Base-by-base conservation (phyloP, 2,329 filamentous ascomycete species). In the Blumeriella jaapii region DNA sequence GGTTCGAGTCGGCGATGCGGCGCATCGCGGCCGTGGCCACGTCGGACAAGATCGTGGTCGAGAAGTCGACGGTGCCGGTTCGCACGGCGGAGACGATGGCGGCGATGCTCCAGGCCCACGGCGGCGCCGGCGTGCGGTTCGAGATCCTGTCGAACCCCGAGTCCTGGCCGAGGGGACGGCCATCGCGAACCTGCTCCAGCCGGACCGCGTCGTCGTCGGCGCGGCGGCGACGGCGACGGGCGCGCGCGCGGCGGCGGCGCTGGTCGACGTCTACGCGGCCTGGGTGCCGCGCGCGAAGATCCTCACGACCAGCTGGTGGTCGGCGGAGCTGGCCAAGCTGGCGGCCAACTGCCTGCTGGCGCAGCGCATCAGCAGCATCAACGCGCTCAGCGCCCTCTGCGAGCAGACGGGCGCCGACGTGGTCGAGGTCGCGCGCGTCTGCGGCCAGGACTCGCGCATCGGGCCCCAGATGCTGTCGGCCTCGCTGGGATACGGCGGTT, bases 61-160 rank as follows among this genome's bases (percentile, higher is more conserved):
- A 86, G 61, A 87, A 86, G 62, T 79, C 73, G 34, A 87, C 81
- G 0, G 81, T 86, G 17, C 82, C 81, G 2, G 82, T 77, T 54
- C 66, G 77, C 39, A 84, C 81, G 7, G 78, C 80, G 1, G 68
- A 82, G 49, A 69, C 74, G 20, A 72, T 84, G 67, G 62, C 73
- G 48, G 60, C 65, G 20, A 65, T 68, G 47, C 68, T 73, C 68
- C 70, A 10, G 75, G 77, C 1, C 70, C 68, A 13, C 11, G 22
- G 66, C 76, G 12, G 68, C 70, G 44, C 30, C 4, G 36, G 36
- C 8, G 20, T 39, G 25, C 22, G 24, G 7, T 85, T 85, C 52
- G 78, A 85, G 54, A 73, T 86, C 38, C 67, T 86, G 22, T 84
- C 79, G 27, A 87, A 86, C 59, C 82, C 82, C 7, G 82, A 87